A percentile compares a stretch with the other conserved stretches of the same genome.
phyloP scores from a whole-genome alignment of 2,329 filamentous ascomycete species.

The Dactylellina cionopaga region DNA sequence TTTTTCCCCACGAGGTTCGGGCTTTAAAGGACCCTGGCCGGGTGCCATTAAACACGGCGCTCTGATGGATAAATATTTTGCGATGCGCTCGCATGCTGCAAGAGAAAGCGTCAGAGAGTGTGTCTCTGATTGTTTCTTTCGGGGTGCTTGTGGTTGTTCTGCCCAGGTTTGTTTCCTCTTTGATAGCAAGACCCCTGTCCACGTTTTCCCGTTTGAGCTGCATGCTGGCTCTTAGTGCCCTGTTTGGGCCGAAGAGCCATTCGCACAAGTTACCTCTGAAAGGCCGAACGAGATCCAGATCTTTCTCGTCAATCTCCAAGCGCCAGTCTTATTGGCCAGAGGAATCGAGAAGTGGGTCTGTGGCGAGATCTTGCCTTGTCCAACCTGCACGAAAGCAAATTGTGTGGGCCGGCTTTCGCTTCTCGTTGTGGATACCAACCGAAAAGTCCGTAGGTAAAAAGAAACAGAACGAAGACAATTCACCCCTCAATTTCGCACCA shows the following conservation, averaged over 20 bases:
- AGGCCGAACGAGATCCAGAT: conserved; percentile 53
- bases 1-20: conserved; percentile 48
- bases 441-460: conserved; percentile 6
- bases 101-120: conserved; percentile 11
- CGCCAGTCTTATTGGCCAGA: conserved; percentile 37
- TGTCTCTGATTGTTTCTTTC: too few relatives aligned
- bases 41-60: conserved; percentile 18
- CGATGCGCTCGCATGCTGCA: conserved; percentile 15
- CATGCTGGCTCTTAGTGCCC: conserved; percentile 30
- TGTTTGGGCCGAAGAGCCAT: conserved; percentile 45
- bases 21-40: conserved; percentile 37
- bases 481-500: conserved; percentile 32
- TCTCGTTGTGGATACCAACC: conserved; percentile 46
- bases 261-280: conserved; percentile 40
- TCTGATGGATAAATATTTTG: conserved; percentile 37
- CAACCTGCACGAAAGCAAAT: conserved; percentile 53
- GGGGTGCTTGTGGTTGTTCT: too few relatives aligned
- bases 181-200: conserved; percentile 47
- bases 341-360: conserved; percentile 33
- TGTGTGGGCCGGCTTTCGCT: conserved; percentile 46
- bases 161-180: conserved; percentile 37
- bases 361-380: conserved; percentile 51
- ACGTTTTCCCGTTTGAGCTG: conserved; percentile 49
- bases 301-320: conserved; percentile 54
- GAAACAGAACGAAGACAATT: not conserved